phyloP scores from a whole-genome alignment of 1,284 basidiomycete genomes.

The Apiotrichum laibachii region DNA sequence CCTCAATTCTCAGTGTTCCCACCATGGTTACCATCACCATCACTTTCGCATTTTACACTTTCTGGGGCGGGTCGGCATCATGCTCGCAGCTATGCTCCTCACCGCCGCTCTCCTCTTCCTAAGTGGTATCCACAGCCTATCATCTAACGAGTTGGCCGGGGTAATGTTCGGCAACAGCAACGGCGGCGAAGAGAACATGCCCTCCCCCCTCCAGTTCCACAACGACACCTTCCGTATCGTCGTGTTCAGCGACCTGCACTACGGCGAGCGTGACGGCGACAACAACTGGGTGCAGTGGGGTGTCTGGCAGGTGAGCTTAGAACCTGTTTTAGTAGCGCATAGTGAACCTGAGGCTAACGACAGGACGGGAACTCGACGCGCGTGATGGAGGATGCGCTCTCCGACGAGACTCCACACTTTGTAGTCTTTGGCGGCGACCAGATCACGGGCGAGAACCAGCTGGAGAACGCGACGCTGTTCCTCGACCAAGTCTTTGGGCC shows the following conservation, averaged over 20 bases:
- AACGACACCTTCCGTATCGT: slow-evolving; percentile 24
- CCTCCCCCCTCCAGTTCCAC: not conserved
- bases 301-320: slow-evolving; percentile 5
- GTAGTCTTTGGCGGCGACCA: slow-evolving; percentile 28
- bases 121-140: no score
- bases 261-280: slow-evolving; percentile 24
- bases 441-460: slow-evolving; percentile 29
- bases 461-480: slow-evolving; percentile 22
- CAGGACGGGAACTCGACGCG: slow-evolving; percentile 21
- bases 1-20: no score
- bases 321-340: no score
- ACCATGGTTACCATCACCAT: no score
- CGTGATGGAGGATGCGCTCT: slow-evolving; percentile 18
- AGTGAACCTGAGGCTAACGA: not conserved
- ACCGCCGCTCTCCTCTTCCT: no score
- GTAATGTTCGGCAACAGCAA: no score
- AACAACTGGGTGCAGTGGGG: slow-evolving; percentile 21
- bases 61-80: no score
- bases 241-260: slow-evolving; percentile 27
- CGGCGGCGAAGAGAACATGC: no score
- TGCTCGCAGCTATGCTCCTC: no score
- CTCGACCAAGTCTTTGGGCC: slow-evolving; percentile 23
- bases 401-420: slow-evolving; percentile 24
- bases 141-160: no score
- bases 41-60: no score